Conservation (phyloP, 2,329 filamentous ascomycete genomes). For the Aspergillus latus region DNA sequence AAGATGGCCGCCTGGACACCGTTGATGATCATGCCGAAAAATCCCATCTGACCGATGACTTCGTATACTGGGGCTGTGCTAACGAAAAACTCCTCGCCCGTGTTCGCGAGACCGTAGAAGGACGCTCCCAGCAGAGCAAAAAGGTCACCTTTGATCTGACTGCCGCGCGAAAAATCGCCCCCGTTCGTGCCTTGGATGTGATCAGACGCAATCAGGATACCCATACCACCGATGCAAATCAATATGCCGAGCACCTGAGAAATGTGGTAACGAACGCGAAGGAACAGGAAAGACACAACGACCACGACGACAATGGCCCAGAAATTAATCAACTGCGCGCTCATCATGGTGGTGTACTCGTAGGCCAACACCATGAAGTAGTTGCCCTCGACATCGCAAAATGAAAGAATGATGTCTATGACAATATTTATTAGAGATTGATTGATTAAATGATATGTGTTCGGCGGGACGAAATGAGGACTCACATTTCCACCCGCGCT, state of each 20-base stretch:
- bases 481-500: constrained; percentile 80
- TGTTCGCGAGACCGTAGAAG: constrained; percentile 87
- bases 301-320: constrained; percentile 97
- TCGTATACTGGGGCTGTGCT: constrained; percentile 85
- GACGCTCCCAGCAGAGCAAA: constrained; percentile 88
- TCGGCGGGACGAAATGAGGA: neutral
- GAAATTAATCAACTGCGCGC: constrained; percentile 95
- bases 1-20: constrained; percentile 89
- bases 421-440: neutral
- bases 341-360: constrained; percentile 85
- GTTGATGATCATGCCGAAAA: constrained; percentile 89
- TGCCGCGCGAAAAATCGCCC: constrained; percentile 55
- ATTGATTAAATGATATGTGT: too few relatives aligned
- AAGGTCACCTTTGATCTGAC: constrained; percentile 85
- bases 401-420: constrained; percentile 76
- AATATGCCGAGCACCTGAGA: constrained; percentile 85
- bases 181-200: constrained; percentile 74
- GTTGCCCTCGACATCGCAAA: constrained; percentile 94
- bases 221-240: constrained; percentile 87
- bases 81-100: constrained; percentile 92
- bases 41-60: constrained; percentile 84
- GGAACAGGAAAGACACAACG: constrained; percentile 74
- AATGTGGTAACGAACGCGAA: constrained; percentile 85
- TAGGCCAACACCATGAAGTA: constrained; percentile 98
- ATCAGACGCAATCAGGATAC: constrained; percentile 81